A percentile compares a stretch with the other conserved stretches of the same genome.
Conservation (phyloP, 192 early-diverging fungal genomes). For the Backusella luteola region DNA sequence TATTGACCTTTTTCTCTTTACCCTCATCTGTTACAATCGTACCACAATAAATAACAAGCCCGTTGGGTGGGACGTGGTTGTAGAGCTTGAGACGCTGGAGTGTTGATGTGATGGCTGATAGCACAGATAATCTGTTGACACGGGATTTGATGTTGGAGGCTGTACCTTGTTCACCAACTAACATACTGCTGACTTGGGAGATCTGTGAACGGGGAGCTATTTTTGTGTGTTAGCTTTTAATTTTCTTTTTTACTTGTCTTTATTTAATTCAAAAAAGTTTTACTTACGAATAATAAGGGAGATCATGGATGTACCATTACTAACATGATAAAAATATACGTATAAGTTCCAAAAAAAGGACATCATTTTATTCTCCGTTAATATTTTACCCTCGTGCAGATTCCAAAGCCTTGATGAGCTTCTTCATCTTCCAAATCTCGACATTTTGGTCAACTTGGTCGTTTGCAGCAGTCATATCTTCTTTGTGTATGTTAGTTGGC, state of each 20-base stretch:
- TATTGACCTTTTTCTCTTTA: constrained; percentile 99
- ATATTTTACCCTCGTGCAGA: constrained; percentile 78
- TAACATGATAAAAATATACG: constrained; percentile 20
- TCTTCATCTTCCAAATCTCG: constrained; percentile 98
- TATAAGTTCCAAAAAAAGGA: background rate
- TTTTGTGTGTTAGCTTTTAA: background rate
- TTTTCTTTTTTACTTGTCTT: background rate
- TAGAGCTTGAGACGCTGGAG: constrained; percentile 96
- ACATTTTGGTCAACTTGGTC: constrained; percentile 62
- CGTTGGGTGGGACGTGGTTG: constrained; percentile 81
- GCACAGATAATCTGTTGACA: constrained; percentile 95
- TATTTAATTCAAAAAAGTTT: background rate
- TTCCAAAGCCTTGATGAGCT: constrained; percentile 94
- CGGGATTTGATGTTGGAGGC: constrained; percentile 99
- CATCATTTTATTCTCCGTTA: background rate
- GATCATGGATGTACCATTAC: constrained; percentile 99
- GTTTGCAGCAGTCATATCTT: background rate
- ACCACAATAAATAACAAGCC: constrained; percentile 92
- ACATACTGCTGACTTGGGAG: constrained; percentile 83
- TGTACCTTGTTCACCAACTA: constrained; percentile 98
- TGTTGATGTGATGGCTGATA: constrained; percentile 97
- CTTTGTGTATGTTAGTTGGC: background rate
- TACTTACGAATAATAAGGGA: constrained; percentile 88
- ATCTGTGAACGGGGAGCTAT: constrained; percentile 88
- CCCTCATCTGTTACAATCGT: constrained; percentile 98